Percentiles rank a stretch among this genome's conserved stretches.
phyloP scores from a whole-genome alignment of 78 protist species.

The Dictyostelium citrinum region DNA sequence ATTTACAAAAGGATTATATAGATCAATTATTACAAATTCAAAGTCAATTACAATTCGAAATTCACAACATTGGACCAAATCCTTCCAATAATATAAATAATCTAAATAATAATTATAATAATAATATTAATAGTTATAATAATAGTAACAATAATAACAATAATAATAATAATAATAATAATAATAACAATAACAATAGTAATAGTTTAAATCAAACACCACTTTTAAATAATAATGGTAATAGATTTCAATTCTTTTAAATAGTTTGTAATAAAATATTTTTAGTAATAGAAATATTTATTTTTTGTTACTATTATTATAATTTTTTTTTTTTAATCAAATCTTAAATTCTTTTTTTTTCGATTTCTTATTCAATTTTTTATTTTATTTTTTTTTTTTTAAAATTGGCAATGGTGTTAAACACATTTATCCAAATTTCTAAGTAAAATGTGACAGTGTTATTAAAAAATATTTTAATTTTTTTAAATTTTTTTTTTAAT shows the following conservation, averaged over 20 bases:
- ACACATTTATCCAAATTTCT: background rate
- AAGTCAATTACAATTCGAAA: slow-evolving; percentile 33
- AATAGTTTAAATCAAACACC: background rate
- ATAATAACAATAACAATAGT: background rate
- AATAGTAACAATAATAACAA: too few relatives aligned
- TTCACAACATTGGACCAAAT: background rate
- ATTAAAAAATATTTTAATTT: too few relatives aligned
- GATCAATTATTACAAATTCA: slow-evolving; percentile 21
- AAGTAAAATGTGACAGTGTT: too few relatives aligned
- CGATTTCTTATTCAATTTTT: background rate
- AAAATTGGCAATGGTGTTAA: too few relatives aligned
- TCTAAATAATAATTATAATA: background rate
- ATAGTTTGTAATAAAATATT: background rate
- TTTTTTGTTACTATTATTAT: background rate
- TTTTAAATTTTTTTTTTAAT: background rate
- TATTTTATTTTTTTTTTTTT: background rate
- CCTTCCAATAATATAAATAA: background rate
- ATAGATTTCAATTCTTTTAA: background rate
- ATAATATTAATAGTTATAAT: background rate
- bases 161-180: too few relatives aligned
- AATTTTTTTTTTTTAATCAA: background rate
- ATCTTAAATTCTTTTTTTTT: background rate
- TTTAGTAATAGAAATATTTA: background rate
- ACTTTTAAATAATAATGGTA: background rate
- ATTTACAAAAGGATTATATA: background rate